Conservation (phyloP, 225 moss, liverwort and hornwort species). For the Physcomitrium patens region DNA sequence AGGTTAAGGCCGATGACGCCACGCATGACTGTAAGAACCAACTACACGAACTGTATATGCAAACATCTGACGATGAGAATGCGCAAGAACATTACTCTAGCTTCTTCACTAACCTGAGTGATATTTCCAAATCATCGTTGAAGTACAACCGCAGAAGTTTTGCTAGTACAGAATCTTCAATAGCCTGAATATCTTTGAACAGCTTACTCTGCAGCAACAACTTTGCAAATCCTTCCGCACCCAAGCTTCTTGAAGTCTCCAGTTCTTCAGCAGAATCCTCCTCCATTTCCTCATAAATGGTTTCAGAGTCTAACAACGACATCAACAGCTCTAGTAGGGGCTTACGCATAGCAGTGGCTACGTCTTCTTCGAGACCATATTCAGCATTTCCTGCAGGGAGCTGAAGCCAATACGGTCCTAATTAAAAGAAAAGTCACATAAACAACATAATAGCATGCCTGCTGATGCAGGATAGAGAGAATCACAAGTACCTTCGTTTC, state of each 20-base stretch:
- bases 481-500: constrained; percentile 48
- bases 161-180: constrained; percentile 64
- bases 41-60: not conserved
- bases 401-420: constrained; percentile 29
- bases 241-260: constrained; percentile 55
- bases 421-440: constrained; percentile 9
- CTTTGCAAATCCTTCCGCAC: constrained; percentile 90
- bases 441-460: not conserved
- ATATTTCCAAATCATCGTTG: constrained; percentile 64
- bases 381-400: constrained; percentile 27
- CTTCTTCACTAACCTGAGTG: constrained; percentile 63
- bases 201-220: constrained; percentile 72
- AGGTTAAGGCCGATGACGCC: not conserved
- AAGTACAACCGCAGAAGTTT: constrained; percentile 80
- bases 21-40: not conserved
- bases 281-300: constrained; percentile 50
- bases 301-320: constrained; percentile 56
- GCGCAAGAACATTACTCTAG: not conserved
- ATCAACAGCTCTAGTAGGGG: constrained; percentile 51
- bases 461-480: constrained; percentile 14
- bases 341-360: constrained; percentile 32
- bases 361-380: constrained; percentile 42
- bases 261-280: constrained; percentile 40
- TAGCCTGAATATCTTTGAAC: constrained; percentile 61
- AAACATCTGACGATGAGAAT: not conserved